Evolutionary conservation across 2,329 filamentous ascomycete species (phyloP), one percentile per base, ranked within the genome.

Genomic region (Colletotrichum nymphaeae): DNA sequence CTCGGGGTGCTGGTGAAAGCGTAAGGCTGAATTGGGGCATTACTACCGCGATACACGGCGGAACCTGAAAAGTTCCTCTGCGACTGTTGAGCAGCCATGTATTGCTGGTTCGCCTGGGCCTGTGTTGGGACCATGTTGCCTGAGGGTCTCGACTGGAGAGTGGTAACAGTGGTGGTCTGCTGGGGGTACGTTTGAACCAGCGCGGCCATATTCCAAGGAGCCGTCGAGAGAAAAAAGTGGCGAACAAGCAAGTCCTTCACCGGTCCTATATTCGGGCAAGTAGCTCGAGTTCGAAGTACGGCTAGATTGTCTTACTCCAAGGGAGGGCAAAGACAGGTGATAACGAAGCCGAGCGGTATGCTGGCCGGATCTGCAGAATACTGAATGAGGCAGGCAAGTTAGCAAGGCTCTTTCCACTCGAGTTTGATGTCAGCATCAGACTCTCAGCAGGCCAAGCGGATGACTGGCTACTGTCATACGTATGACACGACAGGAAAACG

Each of bases 151-250:
- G 92, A 89, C 83, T 95, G 93, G 79, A 95, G 91, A 89, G 95
- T 93, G 76, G 92, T 92, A 79, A 92, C 88, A 77, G 93, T 92
- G 83, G 88, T 88, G 80, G 92, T 91, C 84, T 94, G 93, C 85
- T 94, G 92, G 79, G 93, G 90, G 81, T 93, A 94, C 75, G 93
- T 91, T 86, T 96, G 94, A 80, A 95, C 93, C 87, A 96, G 88
- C 83, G 94, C 93, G 87, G 94, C 94, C 94, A 97, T 96, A 83
- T 82, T 93, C 87, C 62, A 60, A 70, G 46, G 42, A 65, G 56
- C 46, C 66, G 60, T 37, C 55, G 16, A 52, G 16, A 52, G 26
- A 14, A 58, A 56, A 60, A 8, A 69, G 67, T 62, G 55, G 46
- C 60, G 24, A 70, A 57, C 70, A 42, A 60, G 46, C 59, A 30